Evolutionary conservation across 345 rosid species (phyloP).

Genomic region (Garcia nutans): DNA sequence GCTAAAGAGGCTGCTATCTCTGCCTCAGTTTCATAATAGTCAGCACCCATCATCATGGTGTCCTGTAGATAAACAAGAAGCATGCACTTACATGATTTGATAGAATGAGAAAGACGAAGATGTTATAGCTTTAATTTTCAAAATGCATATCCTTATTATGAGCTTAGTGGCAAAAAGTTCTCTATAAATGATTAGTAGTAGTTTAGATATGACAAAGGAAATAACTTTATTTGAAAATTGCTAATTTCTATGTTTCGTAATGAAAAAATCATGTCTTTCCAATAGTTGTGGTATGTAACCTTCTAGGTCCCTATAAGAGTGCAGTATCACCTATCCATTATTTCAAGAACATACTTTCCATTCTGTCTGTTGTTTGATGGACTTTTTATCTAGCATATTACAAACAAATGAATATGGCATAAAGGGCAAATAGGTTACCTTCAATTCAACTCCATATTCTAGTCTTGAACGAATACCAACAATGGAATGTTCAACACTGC

Average conservation of each 20-base stretch:
- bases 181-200: too few species aligned
- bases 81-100: neutral
- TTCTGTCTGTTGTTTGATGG: neutral
- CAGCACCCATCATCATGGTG: constrained; percentile 90
- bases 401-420: neutral
- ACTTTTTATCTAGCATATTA: neutral
- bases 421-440: constrained; percentile 35
- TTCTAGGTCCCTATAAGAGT: neutral
- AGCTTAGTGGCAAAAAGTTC: too few species aligned
- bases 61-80: constrained; percentile 42
- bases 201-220: too few species aligned
- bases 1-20: constrained; percentile 62
- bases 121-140: neutral
- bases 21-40: constrained; percentile 68
- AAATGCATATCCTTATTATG: too few species aligned
- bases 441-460: constrained; percentile 74
- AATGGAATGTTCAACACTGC: constrained; percentile 70
- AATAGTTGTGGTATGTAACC: too few species aligned
- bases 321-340: neutral
- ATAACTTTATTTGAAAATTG: too few species aligned
- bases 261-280: too few species aligned
- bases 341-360: neutral
- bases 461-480: constrained; percentile 76
- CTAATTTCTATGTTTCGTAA: too few species aligned
- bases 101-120: neutral